Evolutionary conservation across 2,329 filamentous ascomycete species (phyloP).

Genomic region (Alternaria triticimaculans): DNA sequence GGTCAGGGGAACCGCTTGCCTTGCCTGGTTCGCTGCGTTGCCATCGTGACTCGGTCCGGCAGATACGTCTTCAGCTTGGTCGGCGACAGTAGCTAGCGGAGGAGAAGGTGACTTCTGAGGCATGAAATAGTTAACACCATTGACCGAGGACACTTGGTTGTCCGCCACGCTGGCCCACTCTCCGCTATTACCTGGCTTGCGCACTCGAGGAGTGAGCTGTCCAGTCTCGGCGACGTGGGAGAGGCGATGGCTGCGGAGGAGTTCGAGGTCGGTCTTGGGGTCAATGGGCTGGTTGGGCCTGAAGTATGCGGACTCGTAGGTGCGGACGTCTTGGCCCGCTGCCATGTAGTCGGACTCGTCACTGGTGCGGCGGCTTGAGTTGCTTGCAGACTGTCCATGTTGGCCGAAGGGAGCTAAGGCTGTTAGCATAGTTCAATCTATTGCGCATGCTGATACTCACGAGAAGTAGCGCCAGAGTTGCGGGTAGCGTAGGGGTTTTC

Average conservation of each 20-base stretch:
- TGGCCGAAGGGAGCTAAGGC: slow-evolving; percentile 26
- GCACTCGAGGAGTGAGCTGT: slow-evolving; percentile 53
- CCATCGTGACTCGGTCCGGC: slow-evolving; percentile 30
- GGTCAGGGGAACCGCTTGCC: slow-evolving; percentile 43
- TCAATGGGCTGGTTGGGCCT: slow-evolving; percentile 38
- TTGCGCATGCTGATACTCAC: slow-evolving; percentile 25
- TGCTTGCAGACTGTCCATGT: slow-evolving; percentile 29
- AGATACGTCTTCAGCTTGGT: slow-evolving; percentile 22
- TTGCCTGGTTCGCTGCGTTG: slow-evolving; percentile 32
- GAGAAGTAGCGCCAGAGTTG: slow-evolving; percentile 29
- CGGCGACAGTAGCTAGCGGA: slow-evolving; percentile 30
- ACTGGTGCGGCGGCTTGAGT: slow-evolving; percentile 42
- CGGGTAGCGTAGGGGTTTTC: slow-evolving; percentile 28
- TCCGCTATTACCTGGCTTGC: slow-evolving; percentile 45
- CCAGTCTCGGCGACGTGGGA: slow-evolving; percentile 60
- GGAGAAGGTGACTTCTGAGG: slow-evolving; percentile 48
- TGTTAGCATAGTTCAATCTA: slow-evolving; percentile 5
- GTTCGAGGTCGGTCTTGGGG: slow-evolving; percentile 45
- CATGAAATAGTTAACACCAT: slow-evolving; percentile 49
- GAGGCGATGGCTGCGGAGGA: slow-evolving; percentile 56
- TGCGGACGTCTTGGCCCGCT: slow-evolving; percentile 32
- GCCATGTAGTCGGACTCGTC: slow-evolving; percentile 47
- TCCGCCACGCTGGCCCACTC: slow-evolving; percentile 49
- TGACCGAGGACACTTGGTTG: slow-evolving; percentile 37
- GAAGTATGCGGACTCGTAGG: slow-evolving; percentile 46